phyloP scores from a whole-genome alignment of 345 rosid genomes.

The Dipteronia sinensis region DNA sequence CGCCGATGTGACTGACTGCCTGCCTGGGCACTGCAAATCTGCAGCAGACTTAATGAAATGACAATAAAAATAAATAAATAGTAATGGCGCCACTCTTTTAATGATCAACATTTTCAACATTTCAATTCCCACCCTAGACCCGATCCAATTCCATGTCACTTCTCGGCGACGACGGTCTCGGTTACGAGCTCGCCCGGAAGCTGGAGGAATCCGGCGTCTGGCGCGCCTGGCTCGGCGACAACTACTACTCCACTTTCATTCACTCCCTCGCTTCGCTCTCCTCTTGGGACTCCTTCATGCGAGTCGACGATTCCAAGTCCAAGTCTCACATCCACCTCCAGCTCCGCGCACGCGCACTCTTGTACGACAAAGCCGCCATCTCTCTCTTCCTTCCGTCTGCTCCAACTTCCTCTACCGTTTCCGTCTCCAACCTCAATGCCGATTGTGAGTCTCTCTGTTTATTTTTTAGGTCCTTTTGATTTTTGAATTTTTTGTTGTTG shows the following conservation, averaged over 20 bases:
- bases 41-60: too few species aligned
- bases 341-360: slow-evolving; percentile 88
- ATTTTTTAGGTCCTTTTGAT: not conserved
- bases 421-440: slow-evolving; percentile 71
- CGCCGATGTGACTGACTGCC: too few species aligned
- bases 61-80: too few species aligned
- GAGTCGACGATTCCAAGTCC: slow-evolving; percentile 67
- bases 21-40: too few species aligned
- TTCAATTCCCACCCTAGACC: not conserved
- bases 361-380: slow-evolving; percentile 76
- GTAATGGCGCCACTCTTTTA: too few species aligned
- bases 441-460: slow-evolving; percentile 45
- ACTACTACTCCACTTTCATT: slow-evolving; percentile 50
- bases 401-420: slow-evolving; percentile 25
- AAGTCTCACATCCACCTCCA: slow-evolving; percentile 86
- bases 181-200: slow-evolving; percentile 77
- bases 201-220: slow-evolving; percentile 77
- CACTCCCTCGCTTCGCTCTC: slow-evolving; percentile 66
- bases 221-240: slow-evolving; percentile 89
- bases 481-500: not conserved
- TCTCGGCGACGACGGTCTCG: slow-evolving; percentile 90
- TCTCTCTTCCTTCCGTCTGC: slow-evolving; percentile 66
- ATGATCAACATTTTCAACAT: too few species aligned
- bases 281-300: slow-evolving; percentile 82
- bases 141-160: slow-evolving; percentile 49